These are phyloP conservation scores for Somion occarium DNA, from an alignment of 1,284 basidiomycete species.

Conservation along the genomic window DNA sequence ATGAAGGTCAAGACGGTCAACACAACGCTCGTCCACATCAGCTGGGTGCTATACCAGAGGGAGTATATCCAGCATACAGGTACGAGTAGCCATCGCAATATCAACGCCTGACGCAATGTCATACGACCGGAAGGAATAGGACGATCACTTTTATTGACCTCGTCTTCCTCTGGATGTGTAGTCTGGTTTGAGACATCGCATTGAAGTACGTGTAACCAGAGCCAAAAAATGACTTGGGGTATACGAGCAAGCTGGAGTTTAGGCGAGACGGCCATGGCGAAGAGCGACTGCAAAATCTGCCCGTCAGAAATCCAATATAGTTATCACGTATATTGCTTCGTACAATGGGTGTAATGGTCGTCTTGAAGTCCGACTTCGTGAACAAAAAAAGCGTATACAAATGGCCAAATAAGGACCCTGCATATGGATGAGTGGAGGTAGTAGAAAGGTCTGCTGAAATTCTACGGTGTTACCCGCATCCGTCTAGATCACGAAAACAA, in stretches of 20 bases:
- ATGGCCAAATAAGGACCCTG: too few species aligned
- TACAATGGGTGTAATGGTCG: slow-evolving; percentile 36
- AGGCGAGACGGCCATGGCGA: slow-evolving; percentile 32
- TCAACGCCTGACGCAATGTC: slow-evolving; percentile 24
- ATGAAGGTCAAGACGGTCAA: slow-evolving; percentile 15
- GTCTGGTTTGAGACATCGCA: slow-evolving; percentile 39
- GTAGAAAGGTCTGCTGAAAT: too few species aligned
- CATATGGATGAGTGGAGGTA: too few species aligned
- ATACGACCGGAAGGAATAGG: slow-evolving; percentile 41
- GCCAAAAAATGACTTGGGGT: slow-evolving; percentile 32
- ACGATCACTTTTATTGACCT: slow-evolving; percentile 37
- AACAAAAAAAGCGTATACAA: slow-evolving; percentile 31
- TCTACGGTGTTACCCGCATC: too few species aligned
- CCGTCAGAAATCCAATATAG: background rate
- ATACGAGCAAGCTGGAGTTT: slow-evolving; percentile 17
- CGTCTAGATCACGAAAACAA: too few species aligned
- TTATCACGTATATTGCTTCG: slow-evolving; percentile 10
- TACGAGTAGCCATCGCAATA: slow-evolving; percentile 32
- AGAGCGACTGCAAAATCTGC: slow-evolving; percentile 28
- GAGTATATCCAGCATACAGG: slow-evolving; percentile 30
- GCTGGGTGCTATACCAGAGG: slow-evolving; percentile 14
- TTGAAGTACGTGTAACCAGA: slow-evolving; percentile 40
- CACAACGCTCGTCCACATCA: background rate
- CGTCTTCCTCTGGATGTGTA: slow-evolving; percentile 32
- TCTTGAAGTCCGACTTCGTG: slow-evolving; percentile 36